A percentile compares a stretch with the other conserved stretches of the same genome.
Conservation (phyloP, 176 grass and related monocot genomes). For the Oryza glumipatula region DNA sequence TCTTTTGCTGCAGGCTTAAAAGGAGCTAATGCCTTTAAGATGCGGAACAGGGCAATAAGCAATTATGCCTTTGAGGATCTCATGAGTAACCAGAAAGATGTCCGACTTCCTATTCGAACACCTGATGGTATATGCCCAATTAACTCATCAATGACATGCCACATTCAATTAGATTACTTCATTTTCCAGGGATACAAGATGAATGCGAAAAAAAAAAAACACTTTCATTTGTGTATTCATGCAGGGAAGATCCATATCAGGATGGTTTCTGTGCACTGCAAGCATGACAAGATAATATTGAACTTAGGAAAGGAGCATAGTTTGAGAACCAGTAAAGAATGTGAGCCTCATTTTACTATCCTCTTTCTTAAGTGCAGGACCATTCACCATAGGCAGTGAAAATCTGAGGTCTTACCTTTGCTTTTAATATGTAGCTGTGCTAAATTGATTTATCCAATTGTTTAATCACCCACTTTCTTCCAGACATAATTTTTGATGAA, state of each 20-base stretch:
- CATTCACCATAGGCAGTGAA: neutral
- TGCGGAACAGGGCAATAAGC: slow-evolving; percentile 31
- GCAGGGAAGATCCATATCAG: slow-evolving; percentile 59
- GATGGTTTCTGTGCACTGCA: slow-evolving; percentile 44
- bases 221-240: slow-evolving; percentile 14
- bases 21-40: slow-evolving; percentile 56
- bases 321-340: slow-evolving; percentile 57
- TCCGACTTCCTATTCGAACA: slow-evolving; percentile 41
- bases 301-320: slow-evolving; percentile 55
- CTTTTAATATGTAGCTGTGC: neutral
- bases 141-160: neutral
- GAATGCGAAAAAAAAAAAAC: neutral
- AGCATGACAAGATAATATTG: slow-evolving; percentile 45
- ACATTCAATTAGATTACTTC: neutral
- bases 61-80: slow-evolving; percentile 35
- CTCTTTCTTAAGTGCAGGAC: neutral
- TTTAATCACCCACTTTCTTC: slow-evolving; percentile 26
- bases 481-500: slow-evolving; percentile 55
- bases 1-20: slow-evolving; percentile 48
- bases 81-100: slow-evolving; percentile 42
- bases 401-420: slow-evolving; percentile 17
- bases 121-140: slow-evolving; percentile 41
- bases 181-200: slow-evolving; percentile 27
- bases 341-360: slow-evolving; percentile 33
- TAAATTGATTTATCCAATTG: neutral